Percentiles rank a stretch among this genome's conserved stretches.
Evolutionary conservation across 1,284 basidiomycete genomes (phyloP).

Genomic region (Inonotus hispidus): DNA sequence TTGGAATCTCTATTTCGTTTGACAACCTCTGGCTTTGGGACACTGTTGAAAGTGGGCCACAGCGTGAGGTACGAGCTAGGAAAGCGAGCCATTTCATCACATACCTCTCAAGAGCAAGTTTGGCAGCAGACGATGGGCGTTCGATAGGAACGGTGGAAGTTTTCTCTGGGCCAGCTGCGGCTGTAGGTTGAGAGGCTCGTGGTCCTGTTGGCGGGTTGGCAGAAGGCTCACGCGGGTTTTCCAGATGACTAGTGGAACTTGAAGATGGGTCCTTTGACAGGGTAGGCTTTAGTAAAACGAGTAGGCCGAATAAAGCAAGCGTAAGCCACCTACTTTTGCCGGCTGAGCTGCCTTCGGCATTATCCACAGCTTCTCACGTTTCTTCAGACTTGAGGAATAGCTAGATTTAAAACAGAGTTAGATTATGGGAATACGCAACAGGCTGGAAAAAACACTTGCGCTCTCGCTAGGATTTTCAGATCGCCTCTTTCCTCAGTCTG

Average conservation of each 20-base stretch:
- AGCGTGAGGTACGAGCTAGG: neutral
- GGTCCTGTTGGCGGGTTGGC: conserved; percentile 7
- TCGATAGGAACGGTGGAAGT: conserved; percentile 22
- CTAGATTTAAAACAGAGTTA: conserved; percentile 30
- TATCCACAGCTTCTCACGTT: conserved; percentile 57
- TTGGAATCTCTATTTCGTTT: conserved; percentile 55
- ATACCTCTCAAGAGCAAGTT: conserved; percentile 61
- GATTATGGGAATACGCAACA: neutral
- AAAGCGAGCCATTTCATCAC: conserved; percentile 6
- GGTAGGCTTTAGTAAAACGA: neutral
- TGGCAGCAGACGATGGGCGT: conserved; percentile 34
- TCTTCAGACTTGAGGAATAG: conserved; percentile 67
- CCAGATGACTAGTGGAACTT: neutral
- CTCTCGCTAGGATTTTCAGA: conserved; percentile 73
- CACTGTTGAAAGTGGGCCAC: conserved; percentile 33
- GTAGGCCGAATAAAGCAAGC: neutral
- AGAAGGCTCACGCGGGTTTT: conserved; percentile 2
- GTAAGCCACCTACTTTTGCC: conserved; percentile 20
- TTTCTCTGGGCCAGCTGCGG: conserved; percentile 33
- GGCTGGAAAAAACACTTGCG: conserved; percentile 41
- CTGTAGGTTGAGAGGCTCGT: neutral
- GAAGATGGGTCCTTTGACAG: conserved; percentile 1
- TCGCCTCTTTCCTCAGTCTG: conserved; percentile 76
- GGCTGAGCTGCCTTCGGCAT: conserved; percentile 33
- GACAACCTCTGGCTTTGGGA: conserved; percentile 72